phyloP scores from a whole-genome alignment of 1,284 basidiomycete genomes.

The Papiliotrema fonsecae region DNA sequence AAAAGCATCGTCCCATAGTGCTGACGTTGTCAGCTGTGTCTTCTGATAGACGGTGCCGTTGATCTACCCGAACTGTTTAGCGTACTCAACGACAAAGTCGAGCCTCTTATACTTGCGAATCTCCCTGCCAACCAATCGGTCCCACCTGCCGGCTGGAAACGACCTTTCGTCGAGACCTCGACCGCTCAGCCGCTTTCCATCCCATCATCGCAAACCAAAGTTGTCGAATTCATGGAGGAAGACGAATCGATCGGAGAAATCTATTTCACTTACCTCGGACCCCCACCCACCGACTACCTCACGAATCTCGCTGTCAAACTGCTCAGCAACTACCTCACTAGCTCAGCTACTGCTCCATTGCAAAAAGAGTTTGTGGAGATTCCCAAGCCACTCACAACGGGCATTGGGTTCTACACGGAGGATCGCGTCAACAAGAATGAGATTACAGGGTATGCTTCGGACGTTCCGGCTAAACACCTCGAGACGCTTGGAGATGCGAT shows the following conservation, averaged over 20 bases:
- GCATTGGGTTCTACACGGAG: conserved; percentile 78
- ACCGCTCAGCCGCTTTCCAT: conserved; percentile 64
- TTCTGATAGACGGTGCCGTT: conserved; percentile 53
- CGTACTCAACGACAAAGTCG: conserved; percentile 73
- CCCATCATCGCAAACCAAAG: conserved; percentile 53
- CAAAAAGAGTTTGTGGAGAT: conserved; percentile 93
- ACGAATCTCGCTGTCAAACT: conserved; percentile 80
- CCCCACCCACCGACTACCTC: conserved; percentile 66
- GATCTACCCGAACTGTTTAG: conserved; percentile 54
- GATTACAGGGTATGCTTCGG: conserved; percentile 72
- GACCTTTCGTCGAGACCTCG: conserved; percentile 87
- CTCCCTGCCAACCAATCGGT: conserved; percentile 25
- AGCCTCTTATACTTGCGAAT: conserved; percentile 63
- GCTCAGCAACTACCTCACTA: conserved; percentile 82
- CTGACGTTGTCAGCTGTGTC: conserved; percentile 56
- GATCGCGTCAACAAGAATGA: conserved; percentile 70
- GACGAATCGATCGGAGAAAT: conserved; percentile 94
- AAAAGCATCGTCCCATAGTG: background rate
- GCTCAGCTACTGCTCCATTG: conserved; percentile 80
- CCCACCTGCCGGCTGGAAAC: conserved; percentile 75
- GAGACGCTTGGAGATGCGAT: conserved; percentile 67
- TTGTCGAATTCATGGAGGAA: conserved; percentile 93
- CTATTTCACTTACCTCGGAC: conserved; percentile 73
- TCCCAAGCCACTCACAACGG: conserved; percentile 80
- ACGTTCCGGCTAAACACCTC: conserved; percentile 76